Evolutionary conservation across 441 rosid species (phyloP).

Genomic region (Pelargonium australe): DNA sequence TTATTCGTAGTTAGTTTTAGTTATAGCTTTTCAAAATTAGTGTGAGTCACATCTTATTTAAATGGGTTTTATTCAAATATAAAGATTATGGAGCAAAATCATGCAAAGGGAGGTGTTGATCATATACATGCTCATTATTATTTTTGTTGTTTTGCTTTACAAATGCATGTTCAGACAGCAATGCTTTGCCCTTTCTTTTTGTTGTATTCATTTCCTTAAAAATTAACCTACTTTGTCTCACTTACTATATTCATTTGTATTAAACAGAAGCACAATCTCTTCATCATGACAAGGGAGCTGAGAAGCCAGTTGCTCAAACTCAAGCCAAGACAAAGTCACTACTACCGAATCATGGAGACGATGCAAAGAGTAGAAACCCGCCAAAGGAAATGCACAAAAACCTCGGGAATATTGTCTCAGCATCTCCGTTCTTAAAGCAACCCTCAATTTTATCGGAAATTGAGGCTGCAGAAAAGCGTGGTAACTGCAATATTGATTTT

Average conservation of each 20-base stretch:
- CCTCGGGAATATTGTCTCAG: constrained; percentile 28
- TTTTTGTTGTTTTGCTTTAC: too few relatives aligned
- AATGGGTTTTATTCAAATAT: too few relatives aligned
- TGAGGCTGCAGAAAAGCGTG: constrained; percentile 42
- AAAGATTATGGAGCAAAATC: too few relatives aligned
- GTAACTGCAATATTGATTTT: constrained; percentile 45
- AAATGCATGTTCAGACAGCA: too few relatives aligned
- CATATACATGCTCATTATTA: too few relatives aligned
- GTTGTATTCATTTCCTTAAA: too few relatives aligned
- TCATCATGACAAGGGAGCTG: constrained; percentile 13
- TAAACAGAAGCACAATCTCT: constrained; percentile 21
- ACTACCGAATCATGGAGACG: constrained; percentile 5
- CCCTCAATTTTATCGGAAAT: constrained; percentile 24
- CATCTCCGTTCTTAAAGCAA: constrained; percentile 23
- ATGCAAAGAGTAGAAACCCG: constrained; percentile 14
- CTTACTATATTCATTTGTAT: constrained; percentile 3
- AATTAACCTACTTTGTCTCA: background rate
- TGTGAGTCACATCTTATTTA: too few relatives aligned
- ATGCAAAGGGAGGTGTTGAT: too few relatives aligned
- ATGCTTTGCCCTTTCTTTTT: too few relatives aligned
- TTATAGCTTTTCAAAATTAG: too few relatives aligned
- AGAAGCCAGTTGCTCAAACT: constrained; percentile 11
- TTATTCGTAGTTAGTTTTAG: too few relatives aligned
- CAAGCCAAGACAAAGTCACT: constrained; percentile 17
- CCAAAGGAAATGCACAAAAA: constrained; percentile 28